Evolutionary conservation across 805 yeast genomes (phyloP).

Genomic region (Ogataea methanolica): DNA sequence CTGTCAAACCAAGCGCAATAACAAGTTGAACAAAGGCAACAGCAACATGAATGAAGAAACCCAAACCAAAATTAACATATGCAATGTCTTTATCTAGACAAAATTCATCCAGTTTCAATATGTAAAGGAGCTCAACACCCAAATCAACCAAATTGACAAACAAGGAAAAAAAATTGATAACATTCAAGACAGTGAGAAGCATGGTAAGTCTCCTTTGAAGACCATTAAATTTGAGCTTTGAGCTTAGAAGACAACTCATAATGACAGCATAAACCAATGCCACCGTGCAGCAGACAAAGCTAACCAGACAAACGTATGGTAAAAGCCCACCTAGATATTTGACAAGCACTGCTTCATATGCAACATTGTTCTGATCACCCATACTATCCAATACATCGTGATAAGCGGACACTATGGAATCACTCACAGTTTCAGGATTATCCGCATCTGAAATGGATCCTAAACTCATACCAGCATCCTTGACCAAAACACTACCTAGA

Average conservation of each 20-base stretch:
- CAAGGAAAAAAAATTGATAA: constrained; percentile 7
- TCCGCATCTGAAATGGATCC: constrained; percentile 37
- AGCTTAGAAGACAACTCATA: constrained; percentile 11
- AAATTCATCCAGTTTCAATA: constrained; percentile 13
- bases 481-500: constrained; percentile 39
- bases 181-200: constrained; percentile 5
- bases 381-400: constrained; percentile 30
- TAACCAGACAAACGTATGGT: constrained; percentile 5
- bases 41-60: constrained; percentile 12
- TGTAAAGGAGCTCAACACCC: constrained; percentile 12
- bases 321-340: constrained; percentile 11
- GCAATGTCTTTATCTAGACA: constrained; percentile 15
- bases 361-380: constrained; percentile 14
- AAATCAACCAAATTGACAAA: constrained; percentile 8
- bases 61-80: constrained; percentile 14
- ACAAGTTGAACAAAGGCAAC: constrained; percentile 9
- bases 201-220: constrained; percentile 3
- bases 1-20: constrained; percentile 11
- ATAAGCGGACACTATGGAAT: constrained; percentile 37
- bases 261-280: constrained; percentile 13
- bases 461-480: constrained; percentile 47
- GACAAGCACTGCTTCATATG: constrained; percentile 15
- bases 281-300: constrained; percentile 5
- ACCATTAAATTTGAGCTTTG: constrained; percentile 9
- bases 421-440: constrained; percentile 35